A percentile compares a stretch with the other conserved stretches of the same genome.
Conservation (phyloP, 2,329 filamentous ascomycete genomes). For the Cercospora sp. region DNA sequence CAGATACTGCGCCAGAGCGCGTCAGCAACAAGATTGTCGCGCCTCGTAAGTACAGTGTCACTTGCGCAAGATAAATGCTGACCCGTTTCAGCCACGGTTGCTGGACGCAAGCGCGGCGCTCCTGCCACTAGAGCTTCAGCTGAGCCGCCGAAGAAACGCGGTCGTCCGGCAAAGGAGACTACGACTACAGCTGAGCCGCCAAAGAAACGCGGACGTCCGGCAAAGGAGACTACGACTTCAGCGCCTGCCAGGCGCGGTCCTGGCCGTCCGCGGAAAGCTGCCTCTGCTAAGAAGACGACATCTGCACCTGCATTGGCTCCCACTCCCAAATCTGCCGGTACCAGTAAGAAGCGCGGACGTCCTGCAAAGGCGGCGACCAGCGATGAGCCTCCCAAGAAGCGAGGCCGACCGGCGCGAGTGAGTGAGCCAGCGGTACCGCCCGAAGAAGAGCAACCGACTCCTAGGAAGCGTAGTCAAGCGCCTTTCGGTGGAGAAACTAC, state of each 20-base stretch:
- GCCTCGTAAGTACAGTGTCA: not conserved
- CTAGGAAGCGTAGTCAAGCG: conserved; percentile 34
- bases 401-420: conserved; percentile 28
- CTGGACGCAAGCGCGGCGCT: not conserved
- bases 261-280: conserved; percentile 10
- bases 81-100: not conserved
- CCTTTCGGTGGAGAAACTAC: conserved; percentile 36
- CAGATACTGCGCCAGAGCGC: conserved; percentile 8
- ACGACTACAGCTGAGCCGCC: conserved; percentile 17
- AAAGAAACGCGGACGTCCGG: conserved; percentile 36
- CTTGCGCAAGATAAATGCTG: not conserved
- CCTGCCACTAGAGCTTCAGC: conserved; percentile 15
- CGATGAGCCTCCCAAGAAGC: conserved; percentile 30
- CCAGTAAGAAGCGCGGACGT: conserved; percentile 27
- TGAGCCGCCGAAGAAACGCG: conserved; percentile 36
- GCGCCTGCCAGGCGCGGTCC: conserved; percentile 4
- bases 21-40: conserved; percentile 9
- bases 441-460: conserved; percentile 21
- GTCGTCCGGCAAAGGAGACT: conserved; percentile 25
- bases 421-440: conserved; percentile 8
- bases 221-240: conserved; percentile 11
- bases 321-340: conserved; percentile 15
- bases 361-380: conserved; percentile 17
- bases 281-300: not conserved
- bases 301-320: conserved; percentile 4